phyloP scores from a whole-genome alignment of 257 asterid species.

The Primulina tabacum region DNA sequence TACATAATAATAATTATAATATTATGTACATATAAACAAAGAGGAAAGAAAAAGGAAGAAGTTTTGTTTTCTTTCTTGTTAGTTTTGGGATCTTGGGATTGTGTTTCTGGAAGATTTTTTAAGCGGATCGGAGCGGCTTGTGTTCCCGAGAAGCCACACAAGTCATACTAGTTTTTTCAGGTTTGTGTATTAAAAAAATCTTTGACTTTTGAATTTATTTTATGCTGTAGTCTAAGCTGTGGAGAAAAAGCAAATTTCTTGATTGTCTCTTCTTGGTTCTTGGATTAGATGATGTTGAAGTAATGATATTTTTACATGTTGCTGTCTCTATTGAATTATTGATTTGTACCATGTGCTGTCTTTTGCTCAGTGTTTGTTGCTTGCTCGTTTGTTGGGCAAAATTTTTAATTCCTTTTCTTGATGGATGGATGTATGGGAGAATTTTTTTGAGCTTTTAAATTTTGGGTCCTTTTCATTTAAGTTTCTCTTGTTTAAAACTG shows the following conservation, averaged over 20 bases:
- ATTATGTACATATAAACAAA: constrained; percentile 25
- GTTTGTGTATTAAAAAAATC: constrained; percentile 1
- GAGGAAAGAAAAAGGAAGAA: not conserved
- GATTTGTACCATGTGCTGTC: not conserved
- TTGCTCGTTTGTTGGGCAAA: not conserved
- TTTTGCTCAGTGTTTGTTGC: not conserved
- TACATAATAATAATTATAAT: constrained; percentile 25
- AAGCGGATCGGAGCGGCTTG: constrained; percentile 31
- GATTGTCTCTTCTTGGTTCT: not conserved
- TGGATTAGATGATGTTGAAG: constrained; percentile 20
- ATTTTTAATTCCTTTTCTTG: not conserved
- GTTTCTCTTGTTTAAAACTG: constrained; percentile 10
- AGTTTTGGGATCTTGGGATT: constrained; percentile 31
- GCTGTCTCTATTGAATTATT: constrained; percentile 16
- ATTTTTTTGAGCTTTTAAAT: not conserved
- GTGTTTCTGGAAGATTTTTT: constrained; percentile 25
- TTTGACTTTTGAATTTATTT: constrained; percentile 19
- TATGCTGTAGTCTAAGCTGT: constrained; percentile 3
- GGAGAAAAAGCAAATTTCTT: not conserved
- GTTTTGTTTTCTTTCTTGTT: not conserved
- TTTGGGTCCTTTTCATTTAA: constrained; percentile 5
- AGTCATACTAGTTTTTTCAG: constrained; percentile 26
- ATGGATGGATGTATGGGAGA: not conserved
- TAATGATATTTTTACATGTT: constrained; percentile 25
- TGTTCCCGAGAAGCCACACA: constrained; percentile 37